These are phyloP conservation scores for Pisolithus albus DNA, from an alignment of 768 basidiomycete genomes.

Conservation along the genomic window DNA sequence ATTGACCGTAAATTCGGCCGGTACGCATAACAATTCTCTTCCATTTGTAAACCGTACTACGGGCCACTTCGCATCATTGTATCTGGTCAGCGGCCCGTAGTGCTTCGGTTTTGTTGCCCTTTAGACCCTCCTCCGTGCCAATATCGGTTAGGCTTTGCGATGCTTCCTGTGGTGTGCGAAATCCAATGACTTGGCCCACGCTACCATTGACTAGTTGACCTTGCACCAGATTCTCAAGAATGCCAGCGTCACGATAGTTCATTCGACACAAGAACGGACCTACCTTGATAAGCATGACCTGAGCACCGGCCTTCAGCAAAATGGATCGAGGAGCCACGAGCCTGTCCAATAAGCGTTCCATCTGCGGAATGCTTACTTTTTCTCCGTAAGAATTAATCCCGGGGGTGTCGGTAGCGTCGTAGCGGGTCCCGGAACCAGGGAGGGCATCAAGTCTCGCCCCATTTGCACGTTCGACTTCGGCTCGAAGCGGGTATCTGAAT, in stretches of 20 bases:
- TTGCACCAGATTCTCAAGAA: slow-evolving; percentile 55
- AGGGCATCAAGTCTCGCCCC: slow-evolving; percentile 40
- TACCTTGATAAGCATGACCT: slow-evolving; percentile 81
- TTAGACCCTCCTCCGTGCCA: slow-evolving; percentile 29
- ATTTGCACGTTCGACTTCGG: slow-evolving; percentile 72
- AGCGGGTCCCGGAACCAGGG: slow-evolving; percentile 31
- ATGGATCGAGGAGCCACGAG: slow-evolving; percentile 49
- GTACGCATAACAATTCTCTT: slow-evolving; percentile 39
- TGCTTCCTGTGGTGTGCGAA: slow-evolving; percentile 40
- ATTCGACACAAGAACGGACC: not conserved
- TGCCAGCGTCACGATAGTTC: not conserved
- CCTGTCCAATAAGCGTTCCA: slow-evolving; percentile 44
- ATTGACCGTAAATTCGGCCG: slow-evolving; percentile 56
- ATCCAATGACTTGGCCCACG: slow-evolving; percentile 48
- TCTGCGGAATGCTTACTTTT: slow-evolving; percentile 30
- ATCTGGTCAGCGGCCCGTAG: slow-evolving; percentile 9
- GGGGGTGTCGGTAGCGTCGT: slow-evolving; percentile 38
- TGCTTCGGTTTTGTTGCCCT: slow-evolving; percentile 23
- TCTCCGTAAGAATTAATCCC: slow-evolving; percentile 40
- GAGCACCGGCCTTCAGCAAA: slow-evolving; percentile 62
- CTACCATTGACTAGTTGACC: slow-evolving; percentile 68
- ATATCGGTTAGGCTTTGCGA: slow-evolving; percentile 30
- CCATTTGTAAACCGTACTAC: slow-evolving; percentile 53
- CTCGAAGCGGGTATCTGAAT: slow-evolving; percentile 58
- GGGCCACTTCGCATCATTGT: slow-evolving; percentile 43